Evolutionary conservation across 2,329 filamentous ascomycete species (phyloP), one percentile per base, ranked within the genome.

Genomic region (Colletotrichum sp.): DNA sequence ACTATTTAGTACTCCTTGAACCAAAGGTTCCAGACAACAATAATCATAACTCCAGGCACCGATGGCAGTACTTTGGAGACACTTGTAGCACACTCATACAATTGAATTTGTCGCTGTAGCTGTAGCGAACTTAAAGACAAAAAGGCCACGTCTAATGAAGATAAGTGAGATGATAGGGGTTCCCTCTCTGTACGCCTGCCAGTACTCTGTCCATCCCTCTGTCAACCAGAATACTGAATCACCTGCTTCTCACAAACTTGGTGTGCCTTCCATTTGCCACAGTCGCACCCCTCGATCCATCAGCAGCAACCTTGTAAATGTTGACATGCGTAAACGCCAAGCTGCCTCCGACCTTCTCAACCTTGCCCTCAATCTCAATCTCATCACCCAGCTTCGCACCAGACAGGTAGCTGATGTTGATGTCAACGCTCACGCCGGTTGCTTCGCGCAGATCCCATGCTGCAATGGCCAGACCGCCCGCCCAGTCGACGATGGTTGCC

Each of bases 351-450:
- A 95, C 91, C 78, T 91, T 93, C 77, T 93, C 91, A 8, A 92
- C 92, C 76, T 85, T 89, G 24, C 92, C 91, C 81, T 93, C 90
- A 71, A 95, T 91, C 86, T 95, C 93, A 39, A 96, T 87, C 78
- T 87, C 88, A 75, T 95, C 94, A 16, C 92, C 93, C 30, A 89
- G 87, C 63, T 87, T 87, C 2, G 93, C 94, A 5, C 90, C 90
- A 49, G 90, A 89, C 71, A 94, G 86, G 80, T 95, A 96, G 67
- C 90, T 92, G 77, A 95, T 89, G 84, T 95, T 93, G 82, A 96
- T 95, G 82, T 96, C 94, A 44, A 93, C 89, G 78, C 92, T 94
- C 39, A 94, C 93, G 63, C 94, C 94, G 5, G 93, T 94, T 80
- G 89, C 90, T 34, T 89, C 87, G 30, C 88, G 84, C 74, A 92